These are phyloP conservation scores for Pythium scleroteichum DNA, from an alignment of 352 stramenopile species.

Conservation along the genomic window DNA sequence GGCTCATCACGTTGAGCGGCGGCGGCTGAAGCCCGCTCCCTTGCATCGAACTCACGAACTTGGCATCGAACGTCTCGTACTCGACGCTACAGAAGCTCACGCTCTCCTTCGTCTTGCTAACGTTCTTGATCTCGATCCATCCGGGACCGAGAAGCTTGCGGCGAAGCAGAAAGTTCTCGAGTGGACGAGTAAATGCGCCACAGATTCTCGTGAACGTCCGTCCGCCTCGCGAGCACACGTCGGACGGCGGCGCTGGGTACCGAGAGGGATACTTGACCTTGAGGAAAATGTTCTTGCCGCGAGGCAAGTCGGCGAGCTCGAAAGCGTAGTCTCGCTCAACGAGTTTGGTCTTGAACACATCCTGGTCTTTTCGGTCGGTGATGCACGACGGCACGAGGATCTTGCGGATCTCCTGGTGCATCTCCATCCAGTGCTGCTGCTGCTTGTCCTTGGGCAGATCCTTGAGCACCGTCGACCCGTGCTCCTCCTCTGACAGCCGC, in stretches of 20 bases:
- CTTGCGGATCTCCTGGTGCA: conserved; percentile 90
- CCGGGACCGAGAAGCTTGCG: conserved; percentile 97
- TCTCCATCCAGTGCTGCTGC: conserved; percentile 81
- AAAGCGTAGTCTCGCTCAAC: conserved; percentile 98
- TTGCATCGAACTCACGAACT: conserved; percentile 86
- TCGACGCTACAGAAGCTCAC: conserved; percentile 95
- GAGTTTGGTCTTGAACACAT: conserved; percentile 93
- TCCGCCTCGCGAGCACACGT: conserved; percentile 88
- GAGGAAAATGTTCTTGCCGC: conserved; percentile 94
- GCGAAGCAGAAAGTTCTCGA: conserved; percentile 98
- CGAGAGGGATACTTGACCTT: conserved; percentile 97
- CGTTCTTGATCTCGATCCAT: conserved; percentile 95
- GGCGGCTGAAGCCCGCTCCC: conserved; percentile 69
- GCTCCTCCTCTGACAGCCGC: conserved; percentile 21
- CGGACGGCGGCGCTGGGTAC: conserved; percentile 81
- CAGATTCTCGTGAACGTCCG: conserved; percentile 95
- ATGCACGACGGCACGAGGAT: conserved; percentile 90
- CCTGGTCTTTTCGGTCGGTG: conserved; percentile 66
- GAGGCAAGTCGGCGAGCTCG: conserved; percentile 93
- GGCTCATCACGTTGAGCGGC: conserved; percentile 94
- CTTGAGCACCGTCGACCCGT: conserved; percentile 54
- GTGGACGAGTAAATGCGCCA: conserved; percentile 88
- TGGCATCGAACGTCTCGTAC: conserved; percentile 91
- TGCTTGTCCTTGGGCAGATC: conserved; percentile 93
- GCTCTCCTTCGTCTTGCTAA: conserved; percentile 64